Evolutionary conservation across 805 yeast species (phyloP).

Genomic region (Kazachstania kunashirensis): DNA sequence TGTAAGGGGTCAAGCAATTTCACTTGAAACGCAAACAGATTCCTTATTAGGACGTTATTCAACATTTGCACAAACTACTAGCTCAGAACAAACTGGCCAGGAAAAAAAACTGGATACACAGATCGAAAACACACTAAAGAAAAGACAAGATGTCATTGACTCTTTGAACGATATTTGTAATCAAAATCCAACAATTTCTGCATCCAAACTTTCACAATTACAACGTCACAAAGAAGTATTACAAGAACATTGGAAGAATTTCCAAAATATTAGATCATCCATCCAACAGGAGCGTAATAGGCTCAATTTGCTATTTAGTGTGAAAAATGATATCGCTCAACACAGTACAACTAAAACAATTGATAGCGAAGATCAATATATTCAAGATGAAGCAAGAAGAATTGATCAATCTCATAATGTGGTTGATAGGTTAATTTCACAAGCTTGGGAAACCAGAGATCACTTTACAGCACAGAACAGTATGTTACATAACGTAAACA

Average conservation of each 20-base stretch:
- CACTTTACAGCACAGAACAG: slow-evolving; percentile 67
- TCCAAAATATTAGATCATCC: slow-evolving; percentile 44
- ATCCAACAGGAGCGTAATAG: slow-evolving; percentile 70
- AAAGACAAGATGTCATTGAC: slow-evolving; percentile 45
- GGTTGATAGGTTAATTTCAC: slow-evolving; percentile 71
- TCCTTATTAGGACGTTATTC: slow-evolving; percentile 43
- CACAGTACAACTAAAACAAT: slow-evolving; percentile 35
- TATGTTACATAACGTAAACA: slow-evolving; percentile 52
- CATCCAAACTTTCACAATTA: slow-evolving; percentile 71
- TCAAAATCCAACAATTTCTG: slow-evolving; percentile 45
- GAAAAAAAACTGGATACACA: slow-evolving; percentile 38
- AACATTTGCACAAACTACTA: slow-evolving; percentile 42
- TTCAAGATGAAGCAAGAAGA: slow-evolving; percentile 65
- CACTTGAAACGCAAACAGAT: slow-evolving; percentile 62
- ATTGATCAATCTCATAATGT: slow-evolving; percentile 63
- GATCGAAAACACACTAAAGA: slow-evolving; percentile 43
- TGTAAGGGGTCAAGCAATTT: slow-evolving; percentile 55
- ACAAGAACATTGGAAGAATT: slow-evolving; percentile 58
- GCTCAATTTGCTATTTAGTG: slow-evolving; percentile 61
- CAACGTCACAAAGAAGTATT: slow-evolving; percentile 72
- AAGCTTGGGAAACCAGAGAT: slow-evolving; percentile 84
- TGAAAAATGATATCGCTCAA: slow-evolving; percentile 68
- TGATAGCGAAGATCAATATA: slow-evolving; percentile 55
- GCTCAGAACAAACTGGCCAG: slow-evolving; percentile 38
- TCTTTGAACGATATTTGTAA: slow-evolving; percentile 47